Conservation (phyloP, 768 basidiomycete species). For the Trametes punicea region DNA sequence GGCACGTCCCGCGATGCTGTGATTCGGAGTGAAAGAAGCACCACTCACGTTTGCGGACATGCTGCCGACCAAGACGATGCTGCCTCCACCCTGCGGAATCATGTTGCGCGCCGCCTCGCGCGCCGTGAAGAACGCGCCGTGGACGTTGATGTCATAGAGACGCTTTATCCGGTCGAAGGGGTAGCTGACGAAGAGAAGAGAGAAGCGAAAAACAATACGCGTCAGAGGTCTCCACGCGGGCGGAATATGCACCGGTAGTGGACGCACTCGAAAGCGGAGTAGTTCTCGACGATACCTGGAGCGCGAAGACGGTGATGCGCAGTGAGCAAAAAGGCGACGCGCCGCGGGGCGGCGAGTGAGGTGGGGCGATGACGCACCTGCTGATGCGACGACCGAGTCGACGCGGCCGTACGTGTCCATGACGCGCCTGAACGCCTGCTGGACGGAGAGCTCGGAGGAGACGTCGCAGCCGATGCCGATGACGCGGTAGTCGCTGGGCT, state of each 20-base stretch:
- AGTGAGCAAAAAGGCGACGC: not conserved
- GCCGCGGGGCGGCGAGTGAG: not conserved
- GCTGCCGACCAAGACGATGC: constrained; percentile 82
- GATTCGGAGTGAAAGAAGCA: not conserved
- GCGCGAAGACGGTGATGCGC: not conserved
- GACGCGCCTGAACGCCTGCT: constrained; percentile 64
- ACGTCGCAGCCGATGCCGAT: constrained; percentile 87
- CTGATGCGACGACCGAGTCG: constrained; percentile 84
- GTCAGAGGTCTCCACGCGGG: constrained; percentile 16
- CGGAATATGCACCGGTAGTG: not conserved
- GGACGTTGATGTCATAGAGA: constrained; percentile 90
- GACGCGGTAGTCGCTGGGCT: constrained; percentile 56
- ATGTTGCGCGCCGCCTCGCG: constrained; percentile 91
- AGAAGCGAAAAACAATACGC: too few relatives aligned
- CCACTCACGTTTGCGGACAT: constrained; percentile 83
- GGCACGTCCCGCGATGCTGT: not conserved
- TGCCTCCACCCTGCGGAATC: constrained; percentile 77
- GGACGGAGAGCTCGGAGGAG: constrained; percentile 74
- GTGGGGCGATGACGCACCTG: constrained; percentile 49
- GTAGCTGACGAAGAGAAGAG: constrained; percentile 49
- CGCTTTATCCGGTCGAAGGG: constrained; percentile 81
- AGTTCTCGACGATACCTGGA: constrained; percentile 86
- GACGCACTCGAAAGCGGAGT: constrained; percentile 76
- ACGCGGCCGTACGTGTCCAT: constrained; percentile 65
- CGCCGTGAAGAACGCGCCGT: constrained; percentile 94